Evolutionary conservation across 2,329 filamentous ascomycete genomes (phyloP).

Genomic region (Raffaelea arxii): DNA sequence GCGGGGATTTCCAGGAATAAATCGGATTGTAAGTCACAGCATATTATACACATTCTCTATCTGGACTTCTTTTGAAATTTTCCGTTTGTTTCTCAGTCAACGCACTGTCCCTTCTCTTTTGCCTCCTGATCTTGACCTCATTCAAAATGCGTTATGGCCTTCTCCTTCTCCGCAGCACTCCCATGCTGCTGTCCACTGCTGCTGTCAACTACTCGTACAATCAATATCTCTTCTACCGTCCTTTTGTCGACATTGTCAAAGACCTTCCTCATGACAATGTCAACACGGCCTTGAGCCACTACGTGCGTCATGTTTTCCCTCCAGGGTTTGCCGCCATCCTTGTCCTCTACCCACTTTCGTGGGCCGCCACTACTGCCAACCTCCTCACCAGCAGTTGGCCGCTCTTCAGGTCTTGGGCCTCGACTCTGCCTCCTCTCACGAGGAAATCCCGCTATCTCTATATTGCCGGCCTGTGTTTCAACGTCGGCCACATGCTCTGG

Average conservation of each 20-base stretch:
- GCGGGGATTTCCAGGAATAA: too few species aligned
- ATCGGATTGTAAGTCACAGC: too few species aligned
- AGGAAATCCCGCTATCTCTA: constrained; percentile 1
- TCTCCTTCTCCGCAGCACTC: background rate
- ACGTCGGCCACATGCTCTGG: constrained; percentile 1
- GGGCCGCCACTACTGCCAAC: background rate
- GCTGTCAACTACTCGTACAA: background rate
- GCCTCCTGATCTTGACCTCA: background rate
- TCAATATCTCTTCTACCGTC: background rate
- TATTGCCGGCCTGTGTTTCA: constrained; percentile 1
- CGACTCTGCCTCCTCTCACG: background rate
- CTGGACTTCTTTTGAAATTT: too few species aligned
- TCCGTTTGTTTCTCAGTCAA: too few species aligned
- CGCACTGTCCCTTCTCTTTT: too few species aligned
- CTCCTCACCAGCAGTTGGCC: background rate
- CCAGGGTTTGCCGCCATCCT: constrained; percentile 2
- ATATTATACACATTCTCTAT: too few species aligned
- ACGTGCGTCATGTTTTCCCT: constrained; percentile 1
- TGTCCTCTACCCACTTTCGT: constrained; percentile 3
- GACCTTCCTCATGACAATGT: constrained; percentile 18
- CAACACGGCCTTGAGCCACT: constrained; percentile 3
- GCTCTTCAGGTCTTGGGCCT: background rate
- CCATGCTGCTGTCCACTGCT: background rate
- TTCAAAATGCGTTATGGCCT: background rate
- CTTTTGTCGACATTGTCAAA: background rate